These are phyloP conservation scores for Didymosphaeria variabile DNA, from an alignment of 2,329 filamentous ascomycete genomes.

Conservation along the genomic window DNA sequence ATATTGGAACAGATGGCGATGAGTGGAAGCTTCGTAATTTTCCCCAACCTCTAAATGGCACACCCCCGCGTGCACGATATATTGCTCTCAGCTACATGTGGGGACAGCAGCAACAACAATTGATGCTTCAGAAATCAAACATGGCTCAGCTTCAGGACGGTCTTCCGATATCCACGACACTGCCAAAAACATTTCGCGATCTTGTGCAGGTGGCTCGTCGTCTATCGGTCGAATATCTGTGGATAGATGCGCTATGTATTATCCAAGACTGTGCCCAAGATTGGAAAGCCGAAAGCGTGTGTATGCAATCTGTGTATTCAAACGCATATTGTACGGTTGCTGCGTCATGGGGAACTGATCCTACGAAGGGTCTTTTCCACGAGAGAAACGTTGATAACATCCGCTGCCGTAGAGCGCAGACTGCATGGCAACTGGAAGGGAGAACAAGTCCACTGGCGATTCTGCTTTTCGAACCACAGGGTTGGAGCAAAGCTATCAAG, in stretches of 20 bases:
- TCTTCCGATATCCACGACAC: neutral
- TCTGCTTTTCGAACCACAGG: no score
- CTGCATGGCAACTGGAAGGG: no score
- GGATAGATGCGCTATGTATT: slow-evolving; percentile 17
- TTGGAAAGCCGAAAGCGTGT: neutral
- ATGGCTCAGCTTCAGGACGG: neutral
- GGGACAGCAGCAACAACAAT: neutral
- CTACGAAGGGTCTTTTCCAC: neutral
- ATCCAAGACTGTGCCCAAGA: slow-evolving; percentile 12
- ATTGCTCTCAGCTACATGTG: no score
- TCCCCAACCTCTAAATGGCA: no score
- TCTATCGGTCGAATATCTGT: slow-evolving; percentile 5
- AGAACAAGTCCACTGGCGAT: no score
- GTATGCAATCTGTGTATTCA: neutral
- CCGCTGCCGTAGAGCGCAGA: neutral
- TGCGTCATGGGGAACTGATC: neutral
- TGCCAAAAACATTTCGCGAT: neutral
- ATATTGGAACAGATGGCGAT: no score
- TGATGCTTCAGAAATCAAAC: neutral
- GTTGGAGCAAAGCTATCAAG: no score
- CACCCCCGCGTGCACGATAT: no score
- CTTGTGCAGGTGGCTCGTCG: neutral
- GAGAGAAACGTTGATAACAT: neutral
- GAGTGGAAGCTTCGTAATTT: no score
- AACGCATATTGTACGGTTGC: slow-evolving; percentile 2